Base-by-base conservation (phyloP, 805 yeast genomes). In the Groenewaldozyma salmanticensis region DNA sequence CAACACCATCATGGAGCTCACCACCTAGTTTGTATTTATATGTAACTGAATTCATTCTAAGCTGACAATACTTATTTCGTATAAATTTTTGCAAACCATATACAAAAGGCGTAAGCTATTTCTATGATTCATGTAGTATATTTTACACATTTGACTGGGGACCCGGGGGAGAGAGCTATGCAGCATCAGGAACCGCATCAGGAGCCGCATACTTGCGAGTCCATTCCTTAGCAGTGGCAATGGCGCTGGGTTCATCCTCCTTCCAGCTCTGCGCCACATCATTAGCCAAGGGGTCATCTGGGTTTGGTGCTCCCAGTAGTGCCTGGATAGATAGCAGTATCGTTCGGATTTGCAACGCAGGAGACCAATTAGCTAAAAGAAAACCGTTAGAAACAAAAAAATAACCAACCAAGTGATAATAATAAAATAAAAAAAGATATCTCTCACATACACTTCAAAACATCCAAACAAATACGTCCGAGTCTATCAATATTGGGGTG, bases 221-320 rank as follows among this genome's bases (percentile, higher is more conserved):
- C 90, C 88, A 81, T 49, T 77, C 79, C 49, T 56, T 65, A 5
- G 97, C 98, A 18, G 81, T 87, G 11, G 65, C 72, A 40, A 87
- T 79, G 18, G 97, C 98, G 46, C 68, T 68, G 32, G 70, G 66
- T 62, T 87, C 94, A 54, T 92, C 76, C 49, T 77, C 81, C 57
- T 90, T 81, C 96, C 98, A 92, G 47, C 83, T 90, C 52, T 86
- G 88, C 2, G 98, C 98, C 32, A 92, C 98, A 51, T 92, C 97
- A 56, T 92, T 92, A 16, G 97, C 97, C 51, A 92, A 70, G 1
- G 98, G 98, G 62, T 92, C 98, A 59, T 92, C 95, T 2, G 98
- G 98, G 54, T 92, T 92, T 7, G 98, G 98, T 4, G 95, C 87
- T 2, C 95, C 95, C 39, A 92, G 66, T 42, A 92, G 67, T 0